phyloP scores from a whole-genome alignment of 176 grass and related monocot species.

The Triticum dicoccoides region DNA sequence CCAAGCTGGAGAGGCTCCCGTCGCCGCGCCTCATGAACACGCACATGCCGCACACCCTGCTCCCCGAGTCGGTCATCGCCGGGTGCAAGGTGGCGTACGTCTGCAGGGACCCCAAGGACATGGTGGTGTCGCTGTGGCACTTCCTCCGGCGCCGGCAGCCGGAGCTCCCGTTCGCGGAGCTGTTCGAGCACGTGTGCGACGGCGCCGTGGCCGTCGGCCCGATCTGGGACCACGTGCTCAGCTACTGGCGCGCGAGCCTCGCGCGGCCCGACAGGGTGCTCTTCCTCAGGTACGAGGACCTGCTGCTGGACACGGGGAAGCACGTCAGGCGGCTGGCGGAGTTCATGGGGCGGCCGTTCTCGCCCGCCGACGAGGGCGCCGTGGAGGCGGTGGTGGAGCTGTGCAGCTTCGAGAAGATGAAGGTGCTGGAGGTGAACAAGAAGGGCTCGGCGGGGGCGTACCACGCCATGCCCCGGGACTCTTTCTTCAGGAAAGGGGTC shows the following conservation, averaged over 20 bases:
- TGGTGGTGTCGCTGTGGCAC: constrained; percentile 33
- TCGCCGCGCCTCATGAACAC: constrained; percentile 55
- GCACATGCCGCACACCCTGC: constrained; percentile 44
- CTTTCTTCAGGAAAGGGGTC: constrained; percentile 44
- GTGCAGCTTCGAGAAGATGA: constrained; percentile 51
- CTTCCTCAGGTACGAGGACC: constrained; percentile 58
- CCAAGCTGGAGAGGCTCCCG: constrained; percentile 32
- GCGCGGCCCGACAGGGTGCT: constrained; percentile 18
- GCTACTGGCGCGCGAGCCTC: constrained; percentile 38
- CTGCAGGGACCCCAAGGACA: constrained; percentile 52
- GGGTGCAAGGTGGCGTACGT: constrained; percentile 38
- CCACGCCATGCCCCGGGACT: neutral
- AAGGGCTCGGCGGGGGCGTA: neutral
- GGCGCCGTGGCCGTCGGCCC: constrained; percentile 33
- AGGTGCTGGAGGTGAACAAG: constrained; percentile 47
- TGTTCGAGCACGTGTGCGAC: constrained; percentile 42
- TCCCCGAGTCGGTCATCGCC: constrained; percentile 16
- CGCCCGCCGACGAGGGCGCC: constrained; percentile 21
- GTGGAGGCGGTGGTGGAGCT: constrained; percentile 33
- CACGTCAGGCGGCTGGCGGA: constrained; percentile 29
- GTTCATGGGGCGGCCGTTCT: constrained; percentile 49
- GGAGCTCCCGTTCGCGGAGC: constrained; percentile 22
- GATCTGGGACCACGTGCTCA: constrained; percentile 51
- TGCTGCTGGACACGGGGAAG: constrained; percentile 14
- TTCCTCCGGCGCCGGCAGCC: neutral